Base-by-base conservation (phyloP, 371 early-diverging fungal genomes). In the Apophysomyces elegans region DNA sequence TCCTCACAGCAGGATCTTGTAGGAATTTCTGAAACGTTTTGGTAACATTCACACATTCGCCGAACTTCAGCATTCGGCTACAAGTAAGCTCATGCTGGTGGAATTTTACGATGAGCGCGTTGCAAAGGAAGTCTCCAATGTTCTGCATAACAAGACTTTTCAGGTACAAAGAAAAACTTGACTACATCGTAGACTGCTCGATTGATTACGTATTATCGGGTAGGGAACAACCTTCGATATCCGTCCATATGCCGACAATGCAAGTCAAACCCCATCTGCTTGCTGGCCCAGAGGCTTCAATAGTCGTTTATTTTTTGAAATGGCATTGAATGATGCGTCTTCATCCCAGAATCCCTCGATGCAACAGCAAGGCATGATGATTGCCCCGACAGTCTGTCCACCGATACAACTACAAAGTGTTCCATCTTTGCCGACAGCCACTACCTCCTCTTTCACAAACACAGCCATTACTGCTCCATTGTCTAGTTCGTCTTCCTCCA, bases 51-150 rank as follows among this genome's bases (percentile, higher is more conserved):
- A 59, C 5, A 21, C 37, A 21, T 54, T 21, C 14, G 13, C 39
- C 7, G 56, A 58, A 18, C 37, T 67, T 36, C 59, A 63, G 1
- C 50, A 18, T n/a, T 62, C 58, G 4, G 32, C 35, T 21, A 41
- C 12, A 35, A 62, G 68, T 4, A 37, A 38, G 2, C 54, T 58
- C 5, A 39, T 67, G 4, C 47, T 59, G 59, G 45, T 67, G 2
- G 68, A 67, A 12, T 67, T 59, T 32, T 62, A 41, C 39, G 68
- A 67, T 37, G 41, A 39, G 13, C 58, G 68, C 9, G 46, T 38
- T 8, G 68, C 68, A 18, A 18, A 57, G 37, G 37, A 46, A 18
- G 26, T 63, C 7, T 18, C 35, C 16, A 35, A 37, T 37, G 43
- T 58, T n/a, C n/a, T 67, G 44, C 56, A 62, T 37, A 56, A 32